Evolutionary conservation across 179 eudicot species (phyloP).

Genomic region (Carnegiea gigantea): DNA sequence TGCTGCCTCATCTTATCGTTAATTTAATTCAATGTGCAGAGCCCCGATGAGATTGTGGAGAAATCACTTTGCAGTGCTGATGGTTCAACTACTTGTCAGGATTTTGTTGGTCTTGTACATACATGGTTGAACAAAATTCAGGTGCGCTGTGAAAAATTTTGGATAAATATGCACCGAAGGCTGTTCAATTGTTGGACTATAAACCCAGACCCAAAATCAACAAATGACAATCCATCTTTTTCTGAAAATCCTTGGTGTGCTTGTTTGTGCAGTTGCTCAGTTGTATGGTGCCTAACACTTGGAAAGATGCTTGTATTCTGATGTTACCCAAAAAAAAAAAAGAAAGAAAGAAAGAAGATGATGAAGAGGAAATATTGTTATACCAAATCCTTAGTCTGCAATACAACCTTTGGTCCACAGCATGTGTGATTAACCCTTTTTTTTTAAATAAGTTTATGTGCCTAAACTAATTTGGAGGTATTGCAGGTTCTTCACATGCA

Average conservation of each 20-base stretch:
- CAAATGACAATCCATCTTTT: not conserved
- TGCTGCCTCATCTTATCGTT: not conserved
- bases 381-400: not conserved
- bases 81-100: constrained; percentile 77
- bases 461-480: not conserved
- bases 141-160: constrained; percentile 38
- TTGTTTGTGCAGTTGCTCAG: not conserved
- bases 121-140: constrained; percentile 84
- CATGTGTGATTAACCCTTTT: not conserved
- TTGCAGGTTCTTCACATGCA: not conserved
- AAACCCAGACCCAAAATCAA: not conserved
- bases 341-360: not conserved
- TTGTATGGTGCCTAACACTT: no score
- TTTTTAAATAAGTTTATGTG: not conserved
- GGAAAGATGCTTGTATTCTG: no score
- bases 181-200: no score
- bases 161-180: no score
- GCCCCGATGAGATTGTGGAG: constrained; percentile 85
- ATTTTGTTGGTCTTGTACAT: constrained; percentile 75
- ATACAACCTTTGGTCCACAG: not conserved
- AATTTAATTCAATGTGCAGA: constrained; percentile 51
- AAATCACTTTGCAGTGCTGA: constrained; percentile 71
- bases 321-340: no score
- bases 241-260: not conserved
- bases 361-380: not conserved